Evolutionary conservation across 2,329 filamentous ascomycete genomes (phyloP).

Genomic region (Didymella pinodella): DNA sequence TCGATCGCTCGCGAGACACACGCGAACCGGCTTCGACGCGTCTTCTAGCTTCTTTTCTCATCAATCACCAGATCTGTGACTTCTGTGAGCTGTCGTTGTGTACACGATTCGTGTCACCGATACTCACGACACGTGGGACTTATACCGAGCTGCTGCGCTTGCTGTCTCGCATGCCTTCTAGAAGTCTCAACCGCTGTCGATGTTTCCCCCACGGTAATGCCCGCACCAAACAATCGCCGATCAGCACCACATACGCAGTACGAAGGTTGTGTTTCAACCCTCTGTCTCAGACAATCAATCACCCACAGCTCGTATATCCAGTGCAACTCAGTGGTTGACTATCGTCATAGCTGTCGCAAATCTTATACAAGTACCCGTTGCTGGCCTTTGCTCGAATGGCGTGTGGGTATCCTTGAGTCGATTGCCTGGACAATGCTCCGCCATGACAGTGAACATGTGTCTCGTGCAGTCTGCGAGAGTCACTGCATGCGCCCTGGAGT

Average conservation of each 20-base stretch:
- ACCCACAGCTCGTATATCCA: background rate
- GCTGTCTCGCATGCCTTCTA: slow-evolving; percentile 14
- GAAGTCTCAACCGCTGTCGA: slow-evolving; percentile 16
- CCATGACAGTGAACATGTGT: background rate
- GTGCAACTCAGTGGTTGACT: background rate
- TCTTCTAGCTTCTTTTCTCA: background rate
- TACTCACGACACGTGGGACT: slow-evolving; percentile 2
- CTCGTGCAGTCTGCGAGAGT: slow-evolving; percentile 1
- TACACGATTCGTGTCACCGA: background rate
- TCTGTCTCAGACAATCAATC: slow-evolving; percentile 11
- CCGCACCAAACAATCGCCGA: slow-evolving; percentile 12
- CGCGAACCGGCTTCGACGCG: slow-evolving; percentile 23
- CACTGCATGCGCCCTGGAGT: background rate
- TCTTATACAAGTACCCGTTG: background rate
- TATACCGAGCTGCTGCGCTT: slow-evolving; percentile 11
- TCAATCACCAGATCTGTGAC: background rate
- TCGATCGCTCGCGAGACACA: slow-evolving; percentile 25
- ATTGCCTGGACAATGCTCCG: background rate
- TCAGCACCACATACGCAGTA: slow-evolving; percentile 1
- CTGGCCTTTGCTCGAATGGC: background rate
- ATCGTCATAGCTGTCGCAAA: slow-evolving; percentile 10
- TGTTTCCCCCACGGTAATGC: slow-evolving; percentile 7
- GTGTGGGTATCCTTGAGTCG: background rate
- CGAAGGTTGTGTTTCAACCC: slow-evolving; percentile 10
- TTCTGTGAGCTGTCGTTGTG: background rate